Base-by-base conservation (phyloP, 2,329 filamentous ascomycete genomes). In the Colletotrichum sp. region DNA sequence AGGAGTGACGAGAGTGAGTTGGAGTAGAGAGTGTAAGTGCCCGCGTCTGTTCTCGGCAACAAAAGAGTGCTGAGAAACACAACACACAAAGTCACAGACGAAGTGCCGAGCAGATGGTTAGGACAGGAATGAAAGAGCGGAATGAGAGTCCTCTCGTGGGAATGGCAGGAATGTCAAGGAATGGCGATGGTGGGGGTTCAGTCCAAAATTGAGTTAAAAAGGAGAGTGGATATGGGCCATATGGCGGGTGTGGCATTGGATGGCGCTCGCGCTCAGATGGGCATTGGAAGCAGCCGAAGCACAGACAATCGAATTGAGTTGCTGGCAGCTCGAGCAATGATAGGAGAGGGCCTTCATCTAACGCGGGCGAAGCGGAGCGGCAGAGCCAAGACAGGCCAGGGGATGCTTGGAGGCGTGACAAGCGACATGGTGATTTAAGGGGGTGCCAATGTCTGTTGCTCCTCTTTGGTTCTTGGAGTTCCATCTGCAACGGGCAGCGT, bases 391-490 rank as follows among this genome's bases (percentile, higher is more conserved):
- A 76, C 65, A 52, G n/a, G 70, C 70, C 74, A 65, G 74, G 74
- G 70, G 59, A 67, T 75, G 71, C 74, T 67, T 21, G 39, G 36
- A 34, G 30, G 52, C 18, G 72, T 65, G 74, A 30, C 74, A 71
- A 76, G 61, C 60, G 64, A 61, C 66, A 67, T 71, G 66, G 60
- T 75, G 71, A 75, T 76, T 76, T 71, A 76, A 76, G 74, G 74
- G 71, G 74, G 60, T 67, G 74, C 74, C 74, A 76, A 75, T 71
- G 71, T 75, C 71, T 71, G 43, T 24, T 68, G 34, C 70, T 75
- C 73, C 73, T 73, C 70, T 75, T 59, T 59, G 43, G 64, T 57
- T 73, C 72, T 63, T 66, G 71, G 66, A 75, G 71, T 67, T 59
- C 64, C 70, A 65, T 71, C 71, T 75, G 71, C 74, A 67, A 76